Conservation (phyloP, 2,329 filamentous ascomycete genomes). For the Pezicula neosporulosa region DNA sequence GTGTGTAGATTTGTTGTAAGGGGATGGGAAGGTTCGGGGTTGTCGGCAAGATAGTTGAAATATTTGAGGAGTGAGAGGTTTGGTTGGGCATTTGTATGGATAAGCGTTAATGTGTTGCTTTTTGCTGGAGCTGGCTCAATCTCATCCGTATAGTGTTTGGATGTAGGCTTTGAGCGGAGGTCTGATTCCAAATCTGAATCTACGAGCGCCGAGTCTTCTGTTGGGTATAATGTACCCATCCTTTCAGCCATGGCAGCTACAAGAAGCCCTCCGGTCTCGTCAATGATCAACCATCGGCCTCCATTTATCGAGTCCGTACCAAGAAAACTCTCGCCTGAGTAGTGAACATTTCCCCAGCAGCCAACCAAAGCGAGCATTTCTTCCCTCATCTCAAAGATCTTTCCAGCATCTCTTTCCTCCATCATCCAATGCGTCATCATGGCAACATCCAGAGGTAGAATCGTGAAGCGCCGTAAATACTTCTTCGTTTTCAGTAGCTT, state of each 20-base stretch:
- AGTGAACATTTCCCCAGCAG: conserved; percentile 89
- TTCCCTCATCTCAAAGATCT: conserved; percentile 81
- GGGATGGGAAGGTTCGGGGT: conserved; percentile 66
- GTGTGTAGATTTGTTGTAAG: conserved; percentile 78
- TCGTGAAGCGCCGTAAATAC: conserved; percentile 83
- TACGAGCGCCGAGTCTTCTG: conserved; percentile 6
- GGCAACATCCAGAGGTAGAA: conserved; percentile 78
- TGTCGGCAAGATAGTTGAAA: conserved; percentile 76
- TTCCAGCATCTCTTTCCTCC: conserved; percentile 73
- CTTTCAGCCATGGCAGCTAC: conserved; percentile 68
- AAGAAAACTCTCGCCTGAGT: conserved; percentile 26
- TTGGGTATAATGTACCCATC: conserved; percentile 60
- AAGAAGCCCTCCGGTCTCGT: conserved; percentile 67
- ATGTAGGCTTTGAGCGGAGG: conserved; percentile 1
- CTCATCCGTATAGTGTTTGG: neutral
- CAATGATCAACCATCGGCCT: conserved; percentile 64
- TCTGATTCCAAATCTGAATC: conserved; percentile 7
- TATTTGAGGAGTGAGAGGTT: conserved; percentile 87
- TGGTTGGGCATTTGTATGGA: conserved; percentile 80
- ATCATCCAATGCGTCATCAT: conserved; percentile 74
- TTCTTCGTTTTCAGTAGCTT: conserved; percentile 92
- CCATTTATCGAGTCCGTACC: conserved; percentile 29
- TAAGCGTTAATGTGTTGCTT: conserved; percentile 71
- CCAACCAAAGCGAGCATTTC: conserved; percentile 79
- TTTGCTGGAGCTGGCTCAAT: conserved; percentile 17